Conservation (phyloP, 2,329 filamentous ascomycete species). For the Phialophora expanda region DNA sequence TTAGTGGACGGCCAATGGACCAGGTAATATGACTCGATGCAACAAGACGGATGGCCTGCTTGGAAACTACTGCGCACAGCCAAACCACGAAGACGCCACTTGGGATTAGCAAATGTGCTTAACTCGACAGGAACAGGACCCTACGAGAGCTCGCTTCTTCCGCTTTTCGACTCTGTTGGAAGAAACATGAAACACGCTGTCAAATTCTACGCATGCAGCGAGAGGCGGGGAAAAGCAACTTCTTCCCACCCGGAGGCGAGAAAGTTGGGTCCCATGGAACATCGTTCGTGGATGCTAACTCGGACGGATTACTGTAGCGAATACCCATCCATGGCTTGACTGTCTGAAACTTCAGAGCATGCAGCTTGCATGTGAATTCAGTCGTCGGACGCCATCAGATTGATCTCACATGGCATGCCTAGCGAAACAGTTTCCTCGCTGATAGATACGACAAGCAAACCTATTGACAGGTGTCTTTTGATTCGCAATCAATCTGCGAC, state of each 20-base stretch:
- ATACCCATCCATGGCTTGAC: constrained; percentile 2
- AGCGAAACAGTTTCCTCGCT: not conserved
- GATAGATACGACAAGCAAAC: constrained; percentile 9
- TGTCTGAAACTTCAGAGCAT: not conserved
- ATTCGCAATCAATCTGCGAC: not conserved
- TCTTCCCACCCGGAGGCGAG: constrained; percentile 27
- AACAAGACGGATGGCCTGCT: constrained; percentile 13
- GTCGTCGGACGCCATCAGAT: not conserved
- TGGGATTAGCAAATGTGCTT: not conserved
- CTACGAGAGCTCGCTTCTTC: constrained; percentile 3
- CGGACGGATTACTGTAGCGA: constrained; percentile 7
- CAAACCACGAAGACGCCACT: not conserved
- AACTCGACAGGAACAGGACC: not conserved
- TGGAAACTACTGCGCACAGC: not conserved
- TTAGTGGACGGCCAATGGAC: constrained; percentile 9
- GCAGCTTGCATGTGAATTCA: constrained; percentile 22
- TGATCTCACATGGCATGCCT: not conserved
- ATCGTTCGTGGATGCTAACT: constrained; percentile 9
- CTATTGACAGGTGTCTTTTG: not conserved
- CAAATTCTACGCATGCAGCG: constrained; percentile 13
- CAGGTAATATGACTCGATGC: constrained; percentile 26
- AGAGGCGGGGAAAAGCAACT: constrained; percentile 31
- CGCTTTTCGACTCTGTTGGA: constrained; percentile 1
- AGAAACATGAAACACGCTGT: constrained; percentile 34
- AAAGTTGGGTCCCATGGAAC: constrained; percentile 12